Base-by-base conservation (phyloP, 139 green algal species). In the Haematococcus lacustris region DNA sequence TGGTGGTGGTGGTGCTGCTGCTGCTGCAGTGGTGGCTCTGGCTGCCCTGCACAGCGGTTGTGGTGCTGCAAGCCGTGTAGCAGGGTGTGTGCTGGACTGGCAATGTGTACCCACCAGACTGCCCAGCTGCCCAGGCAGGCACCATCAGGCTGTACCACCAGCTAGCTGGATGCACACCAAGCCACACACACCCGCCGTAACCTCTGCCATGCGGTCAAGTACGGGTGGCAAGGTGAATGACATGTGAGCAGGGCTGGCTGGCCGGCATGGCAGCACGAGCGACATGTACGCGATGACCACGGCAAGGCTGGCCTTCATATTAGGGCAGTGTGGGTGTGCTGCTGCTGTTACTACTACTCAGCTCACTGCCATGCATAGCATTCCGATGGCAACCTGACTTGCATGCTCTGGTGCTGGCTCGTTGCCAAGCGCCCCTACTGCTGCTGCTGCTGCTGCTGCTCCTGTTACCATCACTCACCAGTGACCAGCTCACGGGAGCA, bases 401-500 rank as follows among this genome's bases (percentile, higher is more conserved):
- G n/a, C n/a, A n/a, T n/a, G n/a, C n/a, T n/a, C n/a, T n/a, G n/a
- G n/a, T n/a, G n/a, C n/a, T n/a, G n/a, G n/a, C n/a, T n/a, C n/a
- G n/a, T n/a, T n/a, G n/a, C n/a, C n/a, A n/a, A n/a, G n/a, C n/a
- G n/a, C n/a, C n/a, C n/a, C n/a, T n/a, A n/a, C n/a, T n/a, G n/a
- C n/a, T n/a, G n/a, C n/a, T n/a, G n/a, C n/a, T n/a, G n/a, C n/a
- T n/a, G n/a, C n/a, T n/a, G n/a, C n/a, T n/a, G n/a, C n/a, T n/a
- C n/a, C n/a, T n/a, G n/a, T n/a, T n/a, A n/a, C n/a, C n/a, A 6
- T 30, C n/a, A 23, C 71, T 3, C 38, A 94, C 90, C 88, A 88
- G 85, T 88, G 1, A 98, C 94, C 0, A 88, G 90, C 78, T 98
- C 95, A 0, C 92, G 76, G 0, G 83, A 91, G 82, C 94, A 98